phyloP scores from a whole-genome alignment of 2,329 filamentous ascomycete species.

The Aspergillus niger region DNA sequence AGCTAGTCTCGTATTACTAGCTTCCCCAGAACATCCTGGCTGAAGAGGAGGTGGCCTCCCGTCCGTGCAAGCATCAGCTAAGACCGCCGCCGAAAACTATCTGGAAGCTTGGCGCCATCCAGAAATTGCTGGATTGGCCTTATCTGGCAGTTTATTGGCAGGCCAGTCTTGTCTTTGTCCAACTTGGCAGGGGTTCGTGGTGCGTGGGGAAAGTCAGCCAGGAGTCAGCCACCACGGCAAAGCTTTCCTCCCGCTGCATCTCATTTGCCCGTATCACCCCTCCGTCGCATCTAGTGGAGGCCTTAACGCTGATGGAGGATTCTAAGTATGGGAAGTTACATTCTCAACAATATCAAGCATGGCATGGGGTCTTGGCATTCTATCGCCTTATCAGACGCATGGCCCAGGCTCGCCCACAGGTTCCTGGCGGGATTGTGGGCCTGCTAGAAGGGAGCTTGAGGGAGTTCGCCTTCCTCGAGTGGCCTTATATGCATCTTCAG shows the following conservation, averaged over 20 bases:
- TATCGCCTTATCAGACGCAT: not conserved
- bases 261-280: not conserved
- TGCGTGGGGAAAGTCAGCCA: not conserved
- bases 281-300: not conserved
- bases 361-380: not conserved
- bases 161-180: not conserved
- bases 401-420: not conserved
- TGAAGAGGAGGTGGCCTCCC: not conserved
- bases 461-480: not conserved
- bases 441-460: not conserved
- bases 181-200: not conserved
- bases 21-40: not conserved
- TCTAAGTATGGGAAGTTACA: not conserved
- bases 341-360: not conserved
- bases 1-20: not conserved
- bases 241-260: not conserved
- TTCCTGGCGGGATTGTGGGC: not conserved
- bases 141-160: not conserved
- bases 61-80: not conserved
- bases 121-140: not conserved
- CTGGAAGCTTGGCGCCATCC: not conserved
- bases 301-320: not conserved
- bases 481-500: not conserved
- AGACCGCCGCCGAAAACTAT: not conserved
- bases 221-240: not conserved